Evolutionary conservation across 1,139 yeast species (phyloP).

Genomic region (Entelexis sorbosivorans): DNA sequence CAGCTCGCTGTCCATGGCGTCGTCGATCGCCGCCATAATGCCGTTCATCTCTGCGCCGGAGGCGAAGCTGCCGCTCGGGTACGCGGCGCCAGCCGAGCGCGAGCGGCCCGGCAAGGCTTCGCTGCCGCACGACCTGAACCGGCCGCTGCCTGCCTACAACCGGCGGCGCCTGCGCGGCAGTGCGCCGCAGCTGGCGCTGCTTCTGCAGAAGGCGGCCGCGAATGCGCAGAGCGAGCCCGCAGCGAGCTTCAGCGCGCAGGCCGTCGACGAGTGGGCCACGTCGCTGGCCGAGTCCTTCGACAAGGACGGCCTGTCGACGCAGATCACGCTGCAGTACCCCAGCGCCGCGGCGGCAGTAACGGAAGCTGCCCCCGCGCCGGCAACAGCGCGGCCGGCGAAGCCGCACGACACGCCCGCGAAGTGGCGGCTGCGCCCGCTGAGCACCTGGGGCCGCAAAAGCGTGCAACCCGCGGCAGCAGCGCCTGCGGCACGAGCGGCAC

Average conservation of each 20-base stretch:
- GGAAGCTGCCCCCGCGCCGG: too few species aligned
- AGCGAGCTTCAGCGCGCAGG: not conserved
- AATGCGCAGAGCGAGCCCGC: not conserved
- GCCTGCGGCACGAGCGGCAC: not conserved
- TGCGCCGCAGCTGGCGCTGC: constrained; percentile 7
- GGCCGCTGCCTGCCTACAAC: not conserved
- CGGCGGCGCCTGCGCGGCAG: not conserved
- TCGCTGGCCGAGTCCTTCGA: constrained; percentile 14
- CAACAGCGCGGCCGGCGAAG: not conserved
- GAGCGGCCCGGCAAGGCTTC: not conserved
- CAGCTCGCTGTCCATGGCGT: constrained; percentile 20
- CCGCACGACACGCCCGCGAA: not conserved
- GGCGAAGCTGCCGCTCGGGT: not conserved
- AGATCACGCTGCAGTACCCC: not conserved
- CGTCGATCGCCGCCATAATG: constrained; percentile 19
- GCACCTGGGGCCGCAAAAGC: constrained; percentile 6
- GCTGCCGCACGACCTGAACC: not conserved
- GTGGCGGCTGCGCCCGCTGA: constrained; percentile 1
- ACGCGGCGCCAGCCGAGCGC: not conserved
- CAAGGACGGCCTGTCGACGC: not conserved
- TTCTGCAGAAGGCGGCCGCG: constrained; percentile 11
- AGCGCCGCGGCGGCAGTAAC: not conserved
- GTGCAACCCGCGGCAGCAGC: not conserved
- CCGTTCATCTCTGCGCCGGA: constrained; percentile 15
- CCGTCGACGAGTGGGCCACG: constrained; percentile 12